Evolutionary conservation across 352 stramenopile genomes (phyloP), one percentile per base, ranked within the genome.

Genomic region (Globisporangium nodosum): DNA sequence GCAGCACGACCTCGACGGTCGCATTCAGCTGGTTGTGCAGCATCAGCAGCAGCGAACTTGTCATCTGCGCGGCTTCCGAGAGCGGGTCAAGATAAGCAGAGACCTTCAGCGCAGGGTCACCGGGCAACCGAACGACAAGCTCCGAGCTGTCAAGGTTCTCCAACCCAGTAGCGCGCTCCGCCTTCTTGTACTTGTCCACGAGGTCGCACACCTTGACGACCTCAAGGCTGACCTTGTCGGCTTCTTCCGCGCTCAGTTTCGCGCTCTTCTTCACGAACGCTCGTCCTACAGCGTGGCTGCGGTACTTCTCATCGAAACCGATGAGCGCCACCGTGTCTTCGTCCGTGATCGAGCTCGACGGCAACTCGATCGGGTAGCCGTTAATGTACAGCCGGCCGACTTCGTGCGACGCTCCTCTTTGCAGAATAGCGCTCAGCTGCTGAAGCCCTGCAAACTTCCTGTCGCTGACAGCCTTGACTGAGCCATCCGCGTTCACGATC

Each of bases 51-150:
- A 98, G 69, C 0, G 88, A 88, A 20, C 88, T 92, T 39, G 92
- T 91, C 37, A 90, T 74, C 58, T 98, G 95, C 47, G 88, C 83
- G 11, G 87, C 80, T 45, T 95, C 79, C 0, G 87, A 94, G 16
- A 98, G 68, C 5, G 95, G 95, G 50, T 98, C 92, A 21, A 98
- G 55, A 47, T 97, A 86, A 0, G 87, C 88, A 43, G 71, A 62
- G 9, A 97, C 78, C 11, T 72, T 57, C 24, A 97, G 64, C 3
- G 72, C 74, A 27, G 71, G 63, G 27, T 88, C 73, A 15, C 78
- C 80, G 5, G 63, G 46, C 7, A 88, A 56, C 5, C 62, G 48
- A 21, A 78, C 76, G 15, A 67, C 59, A 39, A 81, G 59, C 9
- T 70, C 71, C 15, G 73, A 78, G 7, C 66, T 61, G 33, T 68